Conservation (phyloP, 2,329 filamentous ascomycete genomes). For the Verticillium dahliae region DNA sequence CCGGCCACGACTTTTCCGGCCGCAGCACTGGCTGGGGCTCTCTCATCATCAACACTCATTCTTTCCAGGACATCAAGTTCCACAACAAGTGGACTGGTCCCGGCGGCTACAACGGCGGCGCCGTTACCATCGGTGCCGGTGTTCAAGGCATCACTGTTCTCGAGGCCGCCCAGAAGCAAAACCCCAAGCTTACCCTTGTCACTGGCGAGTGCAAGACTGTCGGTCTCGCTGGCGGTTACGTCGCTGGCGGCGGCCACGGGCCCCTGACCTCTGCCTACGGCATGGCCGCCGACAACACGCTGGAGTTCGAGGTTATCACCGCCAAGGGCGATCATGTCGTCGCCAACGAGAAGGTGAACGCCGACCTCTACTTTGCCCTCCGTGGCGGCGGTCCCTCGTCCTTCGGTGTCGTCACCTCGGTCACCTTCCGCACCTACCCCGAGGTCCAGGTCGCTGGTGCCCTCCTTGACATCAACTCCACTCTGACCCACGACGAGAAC, state of each 20-base stretch:
- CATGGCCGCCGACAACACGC: constrained; percentile 36
- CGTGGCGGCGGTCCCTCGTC: constrained; percentile 45
- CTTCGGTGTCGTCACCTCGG: constrained; percentile 44
- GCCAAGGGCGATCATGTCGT: constrained; percentile 34
- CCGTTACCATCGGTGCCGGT: constrained; percentile 48
- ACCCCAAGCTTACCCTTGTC: constrained; percentile 34
- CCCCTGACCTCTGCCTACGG: constrained; percentile 37
- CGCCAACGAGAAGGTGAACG: constrained; percentile 35
- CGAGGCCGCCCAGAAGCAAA: constrained; percentile 28
- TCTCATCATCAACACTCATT: constrained; percentile 50
- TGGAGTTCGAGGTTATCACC: constrained; percentile 39
- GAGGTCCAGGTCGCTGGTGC: constrained; percentile 36
- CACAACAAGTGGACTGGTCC: constrained; percentile 26
- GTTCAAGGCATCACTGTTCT: constrained; percentile 39
- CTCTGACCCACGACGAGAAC: constrained; percentile 26
- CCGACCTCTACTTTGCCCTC: constrained; percentile 52
- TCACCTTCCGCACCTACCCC: constrained; percentile 45
- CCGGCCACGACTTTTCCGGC: constrained; percentile 51
- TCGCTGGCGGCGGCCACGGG: constrained; percentile 52
- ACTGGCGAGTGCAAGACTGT: constrained; percentile 51
- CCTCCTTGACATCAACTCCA: constrained; percentile 28
- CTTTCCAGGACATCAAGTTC: constrained; percentile 40
- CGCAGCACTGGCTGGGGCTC: constrained; percentile 56
- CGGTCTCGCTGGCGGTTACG: constrained; percentile 54
- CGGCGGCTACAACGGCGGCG: constrained; percentile 38